A percentile compares a stretch with the other conserved stretches of the same genome.
These are phyloP conservation scores for Rhodocollybia butyracea DNA, from an alignment of 768 basidiomycete species.

Conservation along the genomic window DNA sequence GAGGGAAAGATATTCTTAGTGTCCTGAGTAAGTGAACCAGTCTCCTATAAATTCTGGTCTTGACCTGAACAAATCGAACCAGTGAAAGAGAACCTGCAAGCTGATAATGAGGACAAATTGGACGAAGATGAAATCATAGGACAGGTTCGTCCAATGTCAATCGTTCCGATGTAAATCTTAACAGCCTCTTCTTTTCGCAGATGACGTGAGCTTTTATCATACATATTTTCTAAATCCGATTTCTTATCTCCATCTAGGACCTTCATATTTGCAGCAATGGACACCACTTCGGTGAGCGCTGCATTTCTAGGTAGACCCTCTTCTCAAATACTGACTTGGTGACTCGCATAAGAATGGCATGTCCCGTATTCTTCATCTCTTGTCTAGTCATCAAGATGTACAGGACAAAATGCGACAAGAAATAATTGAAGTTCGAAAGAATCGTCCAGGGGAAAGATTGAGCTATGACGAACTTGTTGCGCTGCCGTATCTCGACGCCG, in stretches of 20 bases:
- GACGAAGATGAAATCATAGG: slow-evolving; percentile 24
- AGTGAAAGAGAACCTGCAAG: slow-evolving; percentile 17
- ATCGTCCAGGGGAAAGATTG: slow-evolving; percentile 20
- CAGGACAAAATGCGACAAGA: slow-evolving; percentile 35
- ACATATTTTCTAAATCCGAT: no score
- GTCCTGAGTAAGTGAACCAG: slow-evolving; percentile 40
- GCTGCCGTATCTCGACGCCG: slow-evolving; percentile 34
- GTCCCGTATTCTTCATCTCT: slow-evolving; percentile 30
- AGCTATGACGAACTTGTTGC: slow-evolving; percentile 33
- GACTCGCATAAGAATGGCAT: slow-evolving; percentile 24
- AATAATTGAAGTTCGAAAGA: slow-evolving; percentile 20
- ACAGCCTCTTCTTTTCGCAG: background rate
- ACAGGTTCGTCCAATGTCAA: slow-evolving; percentile 15
- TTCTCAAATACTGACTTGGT: background rate
- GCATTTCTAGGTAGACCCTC: background rate
- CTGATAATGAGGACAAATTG: slow-evolving; percentile 18
- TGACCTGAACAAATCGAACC: no score
- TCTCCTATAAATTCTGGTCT: no score
- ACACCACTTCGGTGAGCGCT: slow-evolving; percentile 35
- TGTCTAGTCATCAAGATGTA: slow-evolving; percentile 24
- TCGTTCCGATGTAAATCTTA: background rate
- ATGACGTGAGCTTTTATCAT: slow-evolving; percentile 10
- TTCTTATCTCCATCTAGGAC: no score
- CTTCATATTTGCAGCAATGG: slow-evolving; percentile 37
- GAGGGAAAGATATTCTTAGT: slow-evolving; percentile 44